Percentiles rank a stretch among this genome's conserved stretches.
phyloP scores from a whole-genome alignment of 2,329 filamentous ascomycete genomes.

The Aspergillus nomiae region DNA sequence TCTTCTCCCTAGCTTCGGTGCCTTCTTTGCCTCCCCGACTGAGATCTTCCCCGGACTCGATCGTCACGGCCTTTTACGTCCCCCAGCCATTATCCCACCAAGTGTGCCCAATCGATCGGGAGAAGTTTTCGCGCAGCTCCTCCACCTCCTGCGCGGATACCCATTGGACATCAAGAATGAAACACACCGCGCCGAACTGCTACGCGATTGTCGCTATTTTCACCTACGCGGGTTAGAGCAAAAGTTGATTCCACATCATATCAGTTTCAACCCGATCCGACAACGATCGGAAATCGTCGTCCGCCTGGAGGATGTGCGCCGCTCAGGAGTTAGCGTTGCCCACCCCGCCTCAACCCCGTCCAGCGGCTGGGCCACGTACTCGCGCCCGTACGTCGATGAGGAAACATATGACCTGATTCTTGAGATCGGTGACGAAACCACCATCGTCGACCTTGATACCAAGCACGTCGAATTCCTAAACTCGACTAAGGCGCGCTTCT shows the following conservation, averaged over 20 bases:
- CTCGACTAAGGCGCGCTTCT: constrained; percentile 68
- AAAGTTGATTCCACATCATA: constrained; percentile 74
- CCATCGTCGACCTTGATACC: constrained; percentile 55
- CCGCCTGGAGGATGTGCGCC: constrained; percentile 82
- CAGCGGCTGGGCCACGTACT: constrained; percentile 71
- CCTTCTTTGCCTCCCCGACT: constrained; percentile 78
- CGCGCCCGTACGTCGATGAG: constrained; percentile 83
- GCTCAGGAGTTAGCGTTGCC: constrained; percentile 73
- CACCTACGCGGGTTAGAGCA: constrained; percentile 92
- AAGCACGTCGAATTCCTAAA: constrained; percentile 72
- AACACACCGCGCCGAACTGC: constrained; percentile 72
- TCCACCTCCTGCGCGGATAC: constrained; percentile 83
- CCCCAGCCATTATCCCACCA: constrained; percentile 82
- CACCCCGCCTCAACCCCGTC: constrained; percentile 43
- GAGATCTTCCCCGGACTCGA: constrained; percentile 86
- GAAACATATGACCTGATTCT: constrained; percentile 72
- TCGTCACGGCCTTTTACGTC: constrained; percentile 75
- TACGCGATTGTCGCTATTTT: constrained; percentile 89
- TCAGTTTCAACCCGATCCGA: constrained; percentile 72
- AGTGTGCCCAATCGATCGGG: constrained; percentile 77
- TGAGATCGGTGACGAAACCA: constrained; percentile 72
- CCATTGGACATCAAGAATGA: constrained; percentile 75
- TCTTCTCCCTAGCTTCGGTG: constrained; percentile 85
- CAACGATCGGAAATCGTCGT: constrained; percentile 74
- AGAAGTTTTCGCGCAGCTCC: constrained; percentile 79